phyloP scores from a whole-genome alignment of 305 asterid genomes.

The Nicotiana rustica region DNA sequence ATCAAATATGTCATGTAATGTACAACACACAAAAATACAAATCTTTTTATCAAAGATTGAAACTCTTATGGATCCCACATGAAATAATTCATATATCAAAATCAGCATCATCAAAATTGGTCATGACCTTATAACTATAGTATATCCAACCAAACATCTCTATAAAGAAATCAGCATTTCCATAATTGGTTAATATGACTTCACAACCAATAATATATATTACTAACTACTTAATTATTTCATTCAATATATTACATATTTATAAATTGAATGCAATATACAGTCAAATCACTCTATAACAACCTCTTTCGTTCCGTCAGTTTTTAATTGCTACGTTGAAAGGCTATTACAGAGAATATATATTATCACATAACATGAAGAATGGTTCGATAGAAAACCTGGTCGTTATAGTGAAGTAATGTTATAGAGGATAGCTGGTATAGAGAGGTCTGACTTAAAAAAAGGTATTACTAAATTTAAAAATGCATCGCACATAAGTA shows the following conservation, averaged over 20 bases:
- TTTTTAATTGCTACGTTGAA: too few species aligned
- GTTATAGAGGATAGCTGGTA: too few species aligned
- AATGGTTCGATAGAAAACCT: too few species aligned
- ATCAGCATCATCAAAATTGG: constrained; percentile 23
- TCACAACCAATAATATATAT: constrained; percentile 31
- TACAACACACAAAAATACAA: not conserved
- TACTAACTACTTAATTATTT: not conserved
- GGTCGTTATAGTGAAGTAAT: too few species aligned
- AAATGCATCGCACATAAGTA: not conserved
- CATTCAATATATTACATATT: constrained; percentile 20
- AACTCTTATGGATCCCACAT: constrained; percentile 18
- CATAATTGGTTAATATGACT: constrained; percentile 39
- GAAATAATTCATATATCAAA: constrained; percentile 31
- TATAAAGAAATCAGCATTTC: constrained; percentile 1
- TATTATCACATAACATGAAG: too few species aligned
- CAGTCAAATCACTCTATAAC: too few species aligned
- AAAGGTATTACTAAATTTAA: too few species aligned
- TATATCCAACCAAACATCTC: constrained; percentile 12
- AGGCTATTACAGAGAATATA: too few species aligned
- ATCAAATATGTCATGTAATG: not conserved
- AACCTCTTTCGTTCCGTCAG: too few species aligned
- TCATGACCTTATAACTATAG: constrained; percentile 11
- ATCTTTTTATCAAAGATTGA: not conserved
- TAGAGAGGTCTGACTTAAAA: not conserved
- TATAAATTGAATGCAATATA: too few species aligned